Evolutionary conservation across 495 filamentous ascomycete genomes (phyloP).

Genomic region (Penicillium bovifimosum): DNA sequence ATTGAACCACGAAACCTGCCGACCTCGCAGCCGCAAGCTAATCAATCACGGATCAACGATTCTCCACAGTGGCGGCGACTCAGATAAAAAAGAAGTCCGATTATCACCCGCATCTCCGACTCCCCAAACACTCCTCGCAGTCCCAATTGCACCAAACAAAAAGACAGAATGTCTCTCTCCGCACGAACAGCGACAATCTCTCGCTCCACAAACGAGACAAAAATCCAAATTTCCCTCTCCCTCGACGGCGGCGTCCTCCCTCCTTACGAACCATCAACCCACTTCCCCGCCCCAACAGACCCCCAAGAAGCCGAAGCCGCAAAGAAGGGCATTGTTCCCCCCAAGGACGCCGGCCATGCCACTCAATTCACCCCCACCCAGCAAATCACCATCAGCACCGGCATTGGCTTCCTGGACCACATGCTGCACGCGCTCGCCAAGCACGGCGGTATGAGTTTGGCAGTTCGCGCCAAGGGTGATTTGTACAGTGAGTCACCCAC

Average conservation of each 20-base stretch:
- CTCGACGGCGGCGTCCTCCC: constrained; percentile 80
- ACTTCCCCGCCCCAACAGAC: constrained; percentile 37
- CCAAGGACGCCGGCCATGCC: constrained; percentile 74
- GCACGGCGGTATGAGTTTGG: constrained; percentile 88
- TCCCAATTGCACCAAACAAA: constrained; percentile 9
- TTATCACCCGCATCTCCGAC: constrained; percentile 12
- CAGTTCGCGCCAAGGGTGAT: constrained; percentile 77
- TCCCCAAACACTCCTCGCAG: neutral
- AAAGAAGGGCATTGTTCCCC: constrained; percentile 76
- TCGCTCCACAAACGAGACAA: constrained; percentile 94
- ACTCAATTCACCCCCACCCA: constrained; percentile 75
- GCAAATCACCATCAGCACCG: constrained; percentile 80
- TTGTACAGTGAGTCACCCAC: constrained; percentile 65
- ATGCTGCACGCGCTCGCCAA: constrained; percentile 97
- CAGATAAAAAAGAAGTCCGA: constrained; percentile 18
- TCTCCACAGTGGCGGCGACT: constrained; percentile 20
- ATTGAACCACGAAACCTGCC: neutral
- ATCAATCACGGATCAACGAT: constrained; percentile 22
- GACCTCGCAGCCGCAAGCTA: neutral
- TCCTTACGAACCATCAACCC: constrained; percentile 48
- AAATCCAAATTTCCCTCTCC: constrained; percentile 85
- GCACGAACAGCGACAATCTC: constrained; percentile 68
- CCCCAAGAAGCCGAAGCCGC: constrained; percentile 38
- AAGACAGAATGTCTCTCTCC: constrained; percentile 27
- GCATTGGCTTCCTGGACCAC: constrained; percentile 98